Base-by-base conservation (phyloP, 306 rosid genomes). In the Quillaja saponaria region DNA sequence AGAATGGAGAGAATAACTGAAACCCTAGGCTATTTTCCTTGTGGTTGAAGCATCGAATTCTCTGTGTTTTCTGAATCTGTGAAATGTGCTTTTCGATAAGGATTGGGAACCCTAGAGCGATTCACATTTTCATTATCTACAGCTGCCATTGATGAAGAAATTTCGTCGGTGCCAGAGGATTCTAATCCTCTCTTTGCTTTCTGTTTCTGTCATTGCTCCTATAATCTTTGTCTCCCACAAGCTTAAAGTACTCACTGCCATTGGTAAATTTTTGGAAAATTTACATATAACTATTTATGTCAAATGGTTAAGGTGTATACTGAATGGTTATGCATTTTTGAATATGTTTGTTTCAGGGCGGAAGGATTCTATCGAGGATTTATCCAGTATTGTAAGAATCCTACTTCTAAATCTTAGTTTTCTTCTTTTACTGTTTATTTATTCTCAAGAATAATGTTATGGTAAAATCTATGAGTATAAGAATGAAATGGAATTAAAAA, bases 151-250 rank as follows among this genome's bases (percentile, higher is more conserved):
- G 81, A 92, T 94, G 99, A 94, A 72, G 78, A 78, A 73, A n/a
- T 52, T 78, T 71, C 86, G 67, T 61, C 85, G 95, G 71, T 79
- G 86, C 73, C 89, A 80, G 94, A 94, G 99, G 97, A 81, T 66
- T 72, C 69, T 94, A 54, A 76, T 94, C 95, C 99, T 94, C 86
- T 68, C 78, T 72, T 67, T 94, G 55, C 91, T 94, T 7, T 83
- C 76, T 34, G 37, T 89, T 72, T 83, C 97, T 79, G 97, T 94
- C 71, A 34, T 87, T 41, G 85, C 91, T 82, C 99, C 99, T 50
- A 58, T 94, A 37, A 14, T 87, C 56, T 77, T 94, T 47, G 78
- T 94, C 66, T 83, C 90, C 47, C 71, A 55, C 18, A 66, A 82
- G 73, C 86, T 85, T 49, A 67, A 81, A 38, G 13, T 63, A 45